Percentiles rank a stretch among this genome's conserved stretches.
Evolutionary conservation across 169 alveolate genomes (phyloP).

Genomic region (Plasmodium adleri): DNA sequence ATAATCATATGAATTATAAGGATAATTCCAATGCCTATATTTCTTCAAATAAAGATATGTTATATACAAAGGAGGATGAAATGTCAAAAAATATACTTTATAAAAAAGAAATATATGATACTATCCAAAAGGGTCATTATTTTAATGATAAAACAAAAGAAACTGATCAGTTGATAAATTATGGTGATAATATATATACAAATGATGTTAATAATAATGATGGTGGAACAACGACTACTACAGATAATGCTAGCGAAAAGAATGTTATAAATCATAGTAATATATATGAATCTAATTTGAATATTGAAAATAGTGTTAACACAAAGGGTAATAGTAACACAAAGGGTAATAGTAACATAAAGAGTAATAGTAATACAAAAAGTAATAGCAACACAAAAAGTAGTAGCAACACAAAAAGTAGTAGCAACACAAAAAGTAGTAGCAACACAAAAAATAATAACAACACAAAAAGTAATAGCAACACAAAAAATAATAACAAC

Average conservation of each 20-base stretch:
- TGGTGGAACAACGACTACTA: neutral
- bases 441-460: neutral
- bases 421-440: neutral
- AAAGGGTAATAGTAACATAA: neutral
- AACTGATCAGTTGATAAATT: neutral
- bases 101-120: neutral
- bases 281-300: neutral
- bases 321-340: neutral
- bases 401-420: constrained; percentile 6
- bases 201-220: constrained; percentile 6
- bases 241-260: neutral
- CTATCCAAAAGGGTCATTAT: neutral
- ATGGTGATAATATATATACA: neutral
- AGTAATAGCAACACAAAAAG: constrained; percentile 14
- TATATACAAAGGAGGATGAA: neutral
- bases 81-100: neutral
- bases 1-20: no score
- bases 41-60: neutral
- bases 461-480: no score
- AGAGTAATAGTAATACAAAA: constrained; percentile 3
- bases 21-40: no score
- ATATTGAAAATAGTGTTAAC: neutral
- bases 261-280: neutral
- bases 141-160: neutral
- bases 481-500: neutral